Conservation (phyloP, 2,329 filamentous ascomycete genomes). For the Plectosphaerella cucumerina region DNA sequence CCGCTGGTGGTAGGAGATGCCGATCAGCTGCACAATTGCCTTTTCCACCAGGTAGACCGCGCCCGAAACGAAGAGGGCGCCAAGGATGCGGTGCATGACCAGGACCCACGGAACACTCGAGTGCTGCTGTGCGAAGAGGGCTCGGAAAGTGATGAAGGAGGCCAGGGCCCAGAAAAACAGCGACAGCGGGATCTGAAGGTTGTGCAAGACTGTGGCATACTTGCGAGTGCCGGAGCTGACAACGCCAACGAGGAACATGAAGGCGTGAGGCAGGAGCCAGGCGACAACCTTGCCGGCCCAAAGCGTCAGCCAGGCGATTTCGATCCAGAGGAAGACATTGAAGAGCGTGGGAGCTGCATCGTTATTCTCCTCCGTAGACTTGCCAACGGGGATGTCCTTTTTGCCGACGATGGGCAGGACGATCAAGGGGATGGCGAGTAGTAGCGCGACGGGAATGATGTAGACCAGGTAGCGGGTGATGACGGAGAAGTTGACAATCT, state of each 20-base stretch:
- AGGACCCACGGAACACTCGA: slow-evolving; percentile 46
- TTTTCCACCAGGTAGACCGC: slow-evolving; percentile 74
- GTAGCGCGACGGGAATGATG: slow-evolving; percentile 57
- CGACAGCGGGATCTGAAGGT: slow-evolving; percentile 62
- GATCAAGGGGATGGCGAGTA: slow-evolving; percentile 60
- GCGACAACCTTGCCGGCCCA: slow-evolving; percentile 65
- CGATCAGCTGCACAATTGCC: slow-evolving; percentile 75
- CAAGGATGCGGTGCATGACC: slow-evolving; percentile 61
- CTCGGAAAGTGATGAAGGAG: slow-evolving; percentile 58
- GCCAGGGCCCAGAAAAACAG: slow-evolving; percentile 66
- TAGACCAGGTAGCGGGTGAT: slow-evolving; percentile 66
- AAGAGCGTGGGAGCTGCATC: slow-evolving; percentile 50
- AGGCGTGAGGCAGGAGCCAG: slow-evolving; percentile 54
- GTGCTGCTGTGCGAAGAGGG: slow-evolving; percentile 36
- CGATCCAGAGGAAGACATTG: slow-evolving; percentile 64
- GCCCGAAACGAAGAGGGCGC: slow-evolving; percentile 62
- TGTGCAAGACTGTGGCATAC: slow-evolving; percentile 61
- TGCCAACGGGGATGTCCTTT: slow-evolving; percentile 27
- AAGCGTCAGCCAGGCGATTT: slow-evolving; percentile 62
- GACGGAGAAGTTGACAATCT: slow-evolving; percentile 59
- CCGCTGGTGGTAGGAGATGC: slow-evolving; percentile 79
- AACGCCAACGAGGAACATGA: slow-evolving; percentile 67
- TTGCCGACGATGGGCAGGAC: slow-evolving; percentile 44
- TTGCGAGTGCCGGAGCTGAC: slow-evolving; percentile 67
- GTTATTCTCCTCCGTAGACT: slow-evolving; percentile 29